Conservation (phyloP, 306 rosid species). For the Cicer cuneatum region DNA sequence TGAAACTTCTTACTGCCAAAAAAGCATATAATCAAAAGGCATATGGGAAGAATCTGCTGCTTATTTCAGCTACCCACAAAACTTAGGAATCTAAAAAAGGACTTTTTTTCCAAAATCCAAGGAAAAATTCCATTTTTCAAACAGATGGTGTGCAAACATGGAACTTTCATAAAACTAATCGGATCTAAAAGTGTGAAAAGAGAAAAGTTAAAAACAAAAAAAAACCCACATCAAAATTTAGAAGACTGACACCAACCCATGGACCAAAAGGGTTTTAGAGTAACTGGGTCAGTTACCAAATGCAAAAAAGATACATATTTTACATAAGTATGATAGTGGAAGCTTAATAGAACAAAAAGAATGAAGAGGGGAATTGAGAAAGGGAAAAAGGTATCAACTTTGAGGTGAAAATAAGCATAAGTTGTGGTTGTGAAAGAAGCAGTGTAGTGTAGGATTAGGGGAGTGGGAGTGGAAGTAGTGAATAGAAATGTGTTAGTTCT, state of each 20-base stretch:
- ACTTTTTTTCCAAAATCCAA: constrained; percentile 48
- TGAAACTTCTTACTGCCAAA: constrained; percentile 45
- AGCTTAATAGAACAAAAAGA: background rate
- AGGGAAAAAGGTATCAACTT: constrained; percentile 17
- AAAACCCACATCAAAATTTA: constrained; percentile 48
- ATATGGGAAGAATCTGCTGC: constrained; percentile 53
- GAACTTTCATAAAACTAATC: constrained; percentile 49
- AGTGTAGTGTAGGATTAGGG: background rate
- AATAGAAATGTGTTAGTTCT: constrained; percentile 44
- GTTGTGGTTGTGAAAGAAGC: constrained; percentile 38
- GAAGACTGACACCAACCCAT: background rate
- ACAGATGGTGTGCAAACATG: constrained; percentile 48
- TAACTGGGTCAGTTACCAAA: constrained; percentile 31
- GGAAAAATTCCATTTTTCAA: constrained; percentile 46
- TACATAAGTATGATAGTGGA: background rate
- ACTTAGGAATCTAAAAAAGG: constrained; percentile 56
- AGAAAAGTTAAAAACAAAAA: background rate
- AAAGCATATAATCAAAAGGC: constrained; percentile 49
- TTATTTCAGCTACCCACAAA: constrained; percentile 52
- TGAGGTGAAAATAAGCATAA: constrained; percentile 7
- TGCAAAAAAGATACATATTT: constrained; percentile 21
- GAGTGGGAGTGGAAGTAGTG: constrained; percentile 39
- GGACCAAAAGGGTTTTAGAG: background rate
- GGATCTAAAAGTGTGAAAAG: constrained; percentile 53
- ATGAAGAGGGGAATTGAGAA: constrained; percentile 29